These are phyloP conservation scores for Mycena vitilis DNA, from an alignment of 768 basidiomycete species.

Conservation along the genomic window DNA sequence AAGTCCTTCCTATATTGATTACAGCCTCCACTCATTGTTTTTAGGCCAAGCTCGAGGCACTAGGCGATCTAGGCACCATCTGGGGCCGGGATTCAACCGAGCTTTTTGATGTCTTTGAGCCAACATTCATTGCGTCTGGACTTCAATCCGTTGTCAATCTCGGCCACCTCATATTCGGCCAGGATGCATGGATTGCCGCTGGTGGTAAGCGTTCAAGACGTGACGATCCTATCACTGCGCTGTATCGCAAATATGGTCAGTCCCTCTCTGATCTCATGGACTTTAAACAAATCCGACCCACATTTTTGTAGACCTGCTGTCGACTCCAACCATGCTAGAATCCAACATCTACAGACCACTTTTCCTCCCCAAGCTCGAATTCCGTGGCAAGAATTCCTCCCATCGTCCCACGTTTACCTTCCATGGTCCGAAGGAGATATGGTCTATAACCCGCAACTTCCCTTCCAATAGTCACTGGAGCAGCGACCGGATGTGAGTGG, in stretches of 20 bases:
- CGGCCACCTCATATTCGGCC: neutral
- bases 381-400: neutral
- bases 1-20: neutral
- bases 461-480: conserved; percentile 1
- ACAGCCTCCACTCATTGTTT: neutral
- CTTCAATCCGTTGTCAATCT: neutral
- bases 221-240: neutral
- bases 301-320: neutral
- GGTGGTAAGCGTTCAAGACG: neutral
- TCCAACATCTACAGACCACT: neutral
- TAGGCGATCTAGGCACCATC: neutral
- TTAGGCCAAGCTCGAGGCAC: neutral
- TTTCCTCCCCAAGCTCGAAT: neutral
- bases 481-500: too few species aligned
- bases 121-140: conserved; percentile 9
- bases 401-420: neutral
- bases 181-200: neutral
- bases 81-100: neutral
- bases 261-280: neutral
- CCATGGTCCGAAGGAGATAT: neutral
- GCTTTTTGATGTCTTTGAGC: conserved; percentile 34
- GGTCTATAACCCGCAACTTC: neutral
- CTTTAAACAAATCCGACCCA: neutral
- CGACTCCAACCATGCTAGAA: neutral
- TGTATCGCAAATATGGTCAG: neutral